Base-by-base conservation (phyloP, 768 basidiomycete genomes). In the Rhodotorula diobovata region DNA sequence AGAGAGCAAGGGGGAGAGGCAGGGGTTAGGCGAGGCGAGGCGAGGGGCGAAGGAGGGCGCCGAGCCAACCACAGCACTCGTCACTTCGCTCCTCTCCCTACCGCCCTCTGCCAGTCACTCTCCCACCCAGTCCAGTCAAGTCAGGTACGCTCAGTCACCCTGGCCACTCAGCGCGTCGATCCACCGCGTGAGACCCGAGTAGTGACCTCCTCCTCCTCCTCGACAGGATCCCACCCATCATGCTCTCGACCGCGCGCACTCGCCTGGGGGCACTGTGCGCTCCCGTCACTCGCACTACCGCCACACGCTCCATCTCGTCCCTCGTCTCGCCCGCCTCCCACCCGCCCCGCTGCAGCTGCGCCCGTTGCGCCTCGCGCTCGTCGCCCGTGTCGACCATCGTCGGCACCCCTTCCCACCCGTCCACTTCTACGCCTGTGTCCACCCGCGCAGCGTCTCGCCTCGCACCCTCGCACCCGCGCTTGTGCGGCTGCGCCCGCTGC, bases 401-500 rank as follows among this genome's bases (percentile, higher is more conserved):
- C 48, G 63, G 61, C 8, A 20, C 71, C 15, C 67, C 72, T 12
- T 5, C 61, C 48, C 61, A 39, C 20, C 67, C 67, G 20, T 25
- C 39, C 43, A 2, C 63, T 20, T 11, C 54, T 30, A 5, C 34
- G 18, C 4, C 43, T 20, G 2, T 15, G 32, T 28, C 46, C 2
- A 10, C 20, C 58, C 63, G 63, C 54, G 3, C 23, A 4, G 32
- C 61, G 46, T 66, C 67, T 11, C 45, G 54, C 54, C 60, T 68
- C 59, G 39, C 63, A 56, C 23, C 43, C 39, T 35, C 62, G 41
- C 68, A 66, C 72, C 63, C 73, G 35, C 63, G 61, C 58, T 28
- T 58, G 11, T 74, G 73, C 59, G 66, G 66, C 30, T 74, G 73
- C 50, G 62, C 68, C 9, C 54, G 73, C 16, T 74, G 73, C 34